Evolutionary conservation across 1,139 yeast species (phyloP), one percentile per base, ranked within the genome.

Genomic region (Hyphopichia khmerensis): DNA sequence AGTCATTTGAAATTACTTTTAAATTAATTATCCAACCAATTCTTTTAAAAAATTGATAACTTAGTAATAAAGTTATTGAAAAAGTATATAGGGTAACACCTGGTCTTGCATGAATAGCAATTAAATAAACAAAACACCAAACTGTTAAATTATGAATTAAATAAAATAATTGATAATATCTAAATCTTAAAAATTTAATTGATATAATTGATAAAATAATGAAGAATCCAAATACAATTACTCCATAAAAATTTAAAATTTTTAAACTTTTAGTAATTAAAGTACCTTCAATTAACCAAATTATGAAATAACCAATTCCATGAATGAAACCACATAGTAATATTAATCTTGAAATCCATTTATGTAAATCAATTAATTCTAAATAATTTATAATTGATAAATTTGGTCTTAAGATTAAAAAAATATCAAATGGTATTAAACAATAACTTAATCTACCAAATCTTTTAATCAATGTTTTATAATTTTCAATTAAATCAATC

Each of bases 281-380:
- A 1, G 63, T 51, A 2, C 69, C 69, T 13, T 57, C 63, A n/a
- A 48, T 38, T 23, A 57, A 50, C 82, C 85, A 84, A 48, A 67
- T 67, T 21, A 60, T 56, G 3, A 75, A 43, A 62, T 69, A 87
- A n/a, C 81, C 82, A 26, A 72, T 45, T 0, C 85, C 73, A 55
- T 90, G 98, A 10, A 78, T 38, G 0, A 73, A 38, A 0, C 80
- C 78, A 34, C 79, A 64, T 0, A 74, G 49, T 0, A 86, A 70
- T 4, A 85, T 77, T 2, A 84, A 47, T 48, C 97, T 67, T 1
- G 95, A 83, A 0, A 86, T 60, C 96, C 96, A 88, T 59, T 87
- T 88, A 62, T 90, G 97, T 13, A 87, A 55, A 11, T 69, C 69
- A 6, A 88, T 53, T 13, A 82, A 60, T 34, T 77, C 70, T 44